Percentiles rank a stretch among this genome's conserved stretches.
Conservation (phyloP, 192 early-diverging fungal species). For the Umbelopsis ramanniana region DNA sequence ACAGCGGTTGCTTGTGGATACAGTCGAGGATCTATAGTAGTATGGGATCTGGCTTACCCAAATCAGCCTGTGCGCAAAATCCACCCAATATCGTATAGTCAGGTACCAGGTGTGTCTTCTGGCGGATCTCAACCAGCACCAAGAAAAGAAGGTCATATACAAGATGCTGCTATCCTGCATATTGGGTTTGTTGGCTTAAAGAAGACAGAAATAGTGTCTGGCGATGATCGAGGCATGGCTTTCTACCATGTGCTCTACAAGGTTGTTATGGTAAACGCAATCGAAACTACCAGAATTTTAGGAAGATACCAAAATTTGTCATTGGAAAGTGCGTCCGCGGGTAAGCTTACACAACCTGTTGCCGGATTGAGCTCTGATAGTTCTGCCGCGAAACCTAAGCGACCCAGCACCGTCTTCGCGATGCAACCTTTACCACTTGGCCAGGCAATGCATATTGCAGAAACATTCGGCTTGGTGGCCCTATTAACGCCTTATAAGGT, state of each 20-base stretch:
- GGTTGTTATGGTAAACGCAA: slow-evolving; percentile 62
- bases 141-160: slow-evolving; percentile 60
- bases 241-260: slow-evolving; percentile 64
- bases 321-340: neutral
- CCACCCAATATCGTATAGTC: slow-evolving; percentile 50
- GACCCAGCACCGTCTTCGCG: slow-evolving; percentile 63
- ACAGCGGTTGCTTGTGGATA: slow-evolving; percentile 59
- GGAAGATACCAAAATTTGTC: slow-evolving; percentile 55
- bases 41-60: slow-evolving; percentile 60
- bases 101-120: slow-evolving; percentile 38
- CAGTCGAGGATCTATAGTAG: slow-evolving; percentile 56
- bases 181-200: slow-evolving; percentile 61
- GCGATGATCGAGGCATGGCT: slow-evolving; percentile 63
- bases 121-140: slow-evolving; percentile 16
- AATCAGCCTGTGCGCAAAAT: slow-evolving; percentile 51
- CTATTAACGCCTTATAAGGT: slow-evolving; percentile 65
- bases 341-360: neutral
- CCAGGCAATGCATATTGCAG: slow-evolving; percentile 57
- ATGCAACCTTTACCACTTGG: slow-evolving; percentile 61
- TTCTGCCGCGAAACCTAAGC: slow-evolving; percentile 40
- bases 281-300: slow-evolving; percentile 57
- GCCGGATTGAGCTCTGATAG: slow-evolving; percentile 7
- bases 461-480: slow-evolving; percentile 61
- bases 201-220: slow-evolving; percentile 58
- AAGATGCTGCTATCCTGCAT: slow-evolving; percentile 58